Base-by-base conservation (phyloP, 2,329 filamentous ascomycete genomes). In the Apiospora malaysiana region DNA sequence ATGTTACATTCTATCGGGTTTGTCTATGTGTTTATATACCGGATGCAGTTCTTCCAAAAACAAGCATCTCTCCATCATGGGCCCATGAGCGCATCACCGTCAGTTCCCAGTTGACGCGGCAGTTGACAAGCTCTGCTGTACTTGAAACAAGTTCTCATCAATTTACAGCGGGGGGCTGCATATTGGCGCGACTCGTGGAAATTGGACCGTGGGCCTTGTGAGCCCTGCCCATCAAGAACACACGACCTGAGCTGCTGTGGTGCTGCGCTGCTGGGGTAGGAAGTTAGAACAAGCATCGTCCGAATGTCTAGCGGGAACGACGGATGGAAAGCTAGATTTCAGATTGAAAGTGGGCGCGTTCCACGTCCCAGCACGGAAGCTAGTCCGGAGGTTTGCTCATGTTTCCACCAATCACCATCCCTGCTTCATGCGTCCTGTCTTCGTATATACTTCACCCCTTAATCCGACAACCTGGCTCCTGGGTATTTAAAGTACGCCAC, bases 401-500 rank as follows among this genome's bases (percentile, higher is more conserved):
- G 7, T 40, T 63, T 63, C 56, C 56, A 63, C 56, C 56, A 63
- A 63, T 63, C 56, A 63, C 1, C 56, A n/a, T 23, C 56, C 56
- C 9, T 37, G 56, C 12, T n/a, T n/a, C 2, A 23, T 4, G 2
- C 21, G 32, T 4, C 56, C 18, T 40, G 32, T 14, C 2, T n/a
- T n/a, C n/a, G n/a, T n/a, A n/a, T n/a, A n/a, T n/a, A n/a, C n/a
- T n/a, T n/a, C 32, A 37, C 56, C 56, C 56, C 56, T 63, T 63
- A 63, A 63, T 40, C 56, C 56, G 56, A 7, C 32, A 63, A 18
- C 56, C 56, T 63, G 56, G 56, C 56, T 63, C 27, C 56, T 63
- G 56, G 56, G 56, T 59, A 32, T 21, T 37, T 37, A 59, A 18
- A 2, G 18, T n/a, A 63, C 18, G 32, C 21, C 56, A 63, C 27